Evolutionary conservation across 306 rosid species (phyloP), one percentile per base, ranked within the genome.

Genomic region (Sicyos edulis): DNA sequence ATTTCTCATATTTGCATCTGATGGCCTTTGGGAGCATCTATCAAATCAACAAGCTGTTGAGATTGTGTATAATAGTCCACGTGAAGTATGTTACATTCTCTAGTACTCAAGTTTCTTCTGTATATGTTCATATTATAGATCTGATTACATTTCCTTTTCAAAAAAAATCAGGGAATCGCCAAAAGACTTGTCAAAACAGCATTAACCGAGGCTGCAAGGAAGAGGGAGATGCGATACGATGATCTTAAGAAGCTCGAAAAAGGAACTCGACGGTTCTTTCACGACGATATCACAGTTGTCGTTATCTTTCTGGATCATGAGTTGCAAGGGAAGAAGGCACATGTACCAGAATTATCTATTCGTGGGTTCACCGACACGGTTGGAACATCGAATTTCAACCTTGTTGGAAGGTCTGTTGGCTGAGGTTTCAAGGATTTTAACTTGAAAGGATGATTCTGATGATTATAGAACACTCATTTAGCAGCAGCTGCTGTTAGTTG

Each of bases 21-120:
- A 89, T 40, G 96, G 97, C 4, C 97, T 92, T 45, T 92, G 97
- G 97, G 97, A 88, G 50, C 95, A 88, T 69, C 10, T 92, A 69
- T 82, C 95, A 51, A 89, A 83, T 76, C 88, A 89, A 80, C 88
- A 84, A 80, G 97, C 95, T 74, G 95, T 62, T 32, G 88, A 89
- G 77, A 86, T 92, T 55, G 96, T 88, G 68, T 37, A 88, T 54
- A 92, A 80, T 51, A 80, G 70, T 79, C 92, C 95, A 0, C 79
- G 91, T 80, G 52, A 76, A 4, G 97, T 92, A 88, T 58, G 83
- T 73, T 79, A 22, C 16, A 16, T 59, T 15, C 32, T 24, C 16
- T 10, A 68, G 22, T 19, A 5, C 63, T 62, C 42, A 16, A 61
- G 10, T 34, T 9, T 54, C 15, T 52, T 13, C 45, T 19, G 22